These are phyloP conservation scores for Sporisorium exsertum DNA, from an alignment of 1,284 basidiomycete genomes.

Conservation along the genomic window DNA sequence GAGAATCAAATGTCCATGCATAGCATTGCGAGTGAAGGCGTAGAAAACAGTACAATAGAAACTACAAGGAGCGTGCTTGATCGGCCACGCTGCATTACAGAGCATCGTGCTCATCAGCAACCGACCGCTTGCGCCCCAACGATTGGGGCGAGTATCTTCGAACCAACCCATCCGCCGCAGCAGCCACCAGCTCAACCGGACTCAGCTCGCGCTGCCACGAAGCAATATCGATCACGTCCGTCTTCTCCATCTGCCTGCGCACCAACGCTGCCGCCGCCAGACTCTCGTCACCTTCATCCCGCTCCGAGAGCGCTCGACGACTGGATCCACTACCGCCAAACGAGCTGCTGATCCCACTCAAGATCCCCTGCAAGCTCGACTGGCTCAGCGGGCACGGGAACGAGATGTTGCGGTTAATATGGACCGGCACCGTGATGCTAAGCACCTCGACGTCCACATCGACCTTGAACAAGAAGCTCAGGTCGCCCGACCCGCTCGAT, in stretches of 20 bases:
- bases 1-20: constrained; percentile 32
- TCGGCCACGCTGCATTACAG: constrained; percentile 9
- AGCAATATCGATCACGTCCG: constrained; percentile 16
- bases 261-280: constrained; percentile 12
- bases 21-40: constrained; percentile 16
- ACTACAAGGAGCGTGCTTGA: not conserved
- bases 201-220: constrained; percentile 24
- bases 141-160: constrained; percentile 18
- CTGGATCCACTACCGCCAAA: constrained; percentile 3
- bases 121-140: constrained; percentile 3
- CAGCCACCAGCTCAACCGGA: constrained; percentile 29
- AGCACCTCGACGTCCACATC: constrained; percentile 52
- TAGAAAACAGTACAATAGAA: not conserved
- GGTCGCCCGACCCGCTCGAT: constrained; percentile 58
- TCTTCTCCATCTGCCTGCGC: constrained; percentile 22
- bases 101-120: constrained; percentile 32
- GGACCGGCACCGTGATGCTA: constrained; percentile 50
- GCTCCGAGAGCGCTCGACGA: constrained; percentile 10
- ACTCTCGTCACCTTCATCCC: not conserved
- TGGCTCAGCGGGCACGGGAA: constrained; percentile 50
- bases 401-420: constrained; percentile 41
- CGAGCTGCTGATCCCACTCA: constrained; percentile 20
- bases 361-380: constrained; percentile 22
- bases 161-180: constrained; percentile 29
- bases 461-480: constrained; percentile 54